Evolutionary conservation across 768 basidiomycete species (phyloP).

Genomic region (Terana coerulea): DNA sequence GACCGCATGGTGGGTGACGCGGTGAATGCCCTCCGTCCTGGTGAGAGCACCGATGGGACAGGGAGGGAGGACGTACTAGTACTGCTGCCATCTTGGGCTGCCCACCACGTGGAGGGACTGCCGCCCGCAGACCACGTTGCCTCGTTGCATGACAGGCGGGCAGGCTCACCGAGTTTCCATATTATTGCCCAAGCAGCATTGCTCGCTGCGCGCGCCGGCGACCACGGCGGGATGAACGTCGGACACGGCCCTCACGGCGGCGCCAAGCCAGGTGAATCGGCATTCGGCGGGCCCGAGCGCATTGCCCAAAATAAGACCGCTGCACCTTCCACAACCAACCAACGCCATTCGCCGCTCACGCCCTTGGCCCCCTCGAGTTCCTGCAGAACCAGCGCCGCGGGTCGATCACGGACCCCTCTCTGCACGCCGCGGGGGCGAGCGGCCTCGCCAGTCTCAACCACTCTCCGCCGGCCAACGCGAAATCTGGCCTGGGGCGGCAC

Average conservation of each 20-base stretch:
- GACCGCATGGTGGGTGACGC: too few species aligned
- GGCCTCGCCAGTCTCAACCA: conserved; percentile 16
- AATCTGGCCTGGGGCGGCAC: conserved; percentile 11
- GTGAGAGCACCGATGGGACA: not conserved
- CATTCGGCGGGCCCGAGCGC: conserved; percentile 18
- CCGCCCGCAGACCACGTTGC: conserved; percentile 15
- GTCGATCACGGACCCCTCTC: conserved; percentile 81
- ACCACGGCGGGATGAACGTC: conserved; percentile 9
- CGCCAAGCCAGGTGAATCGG: conserved; percentile 10
- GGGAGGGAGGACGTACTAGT: not conserved
- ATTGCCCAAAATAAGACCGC: conserved; percentile 25
- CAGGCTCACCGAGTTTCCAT: conserved; percentile 12
- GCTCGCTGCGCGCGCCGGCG: conserved; percentile 17
- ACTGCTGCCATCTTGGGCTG: conserved; percentile 4
- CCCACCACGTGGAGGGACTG: conserved; percentile 12
- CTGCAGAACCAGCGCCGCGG: conserved; percentile 80
- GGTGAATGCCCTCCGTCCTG: too few species aligned
- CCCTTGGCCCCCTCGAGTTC: conserved; percentile 71
- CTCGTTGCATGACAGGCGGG: conserved; percentile 10
- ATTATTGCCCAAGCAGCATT: conserved; percentile 9
- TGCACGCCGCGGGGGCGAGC: conserved; percentile 52
- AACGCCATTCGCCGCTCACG: conserved; percentile 49
- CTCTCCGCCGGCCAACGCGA: conserved; percentile 13
- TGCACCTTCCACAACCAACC: conserved; percentile 25
- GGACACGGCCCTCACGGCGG: conserved; percentile 1